Percentiles rank a stretch among this genome's conserved stretches.
Evolutionary conservation across 2,329 filamentous ascomycete species (phyloP).

Genomic region (Drechmeria coniospora): DNA sequence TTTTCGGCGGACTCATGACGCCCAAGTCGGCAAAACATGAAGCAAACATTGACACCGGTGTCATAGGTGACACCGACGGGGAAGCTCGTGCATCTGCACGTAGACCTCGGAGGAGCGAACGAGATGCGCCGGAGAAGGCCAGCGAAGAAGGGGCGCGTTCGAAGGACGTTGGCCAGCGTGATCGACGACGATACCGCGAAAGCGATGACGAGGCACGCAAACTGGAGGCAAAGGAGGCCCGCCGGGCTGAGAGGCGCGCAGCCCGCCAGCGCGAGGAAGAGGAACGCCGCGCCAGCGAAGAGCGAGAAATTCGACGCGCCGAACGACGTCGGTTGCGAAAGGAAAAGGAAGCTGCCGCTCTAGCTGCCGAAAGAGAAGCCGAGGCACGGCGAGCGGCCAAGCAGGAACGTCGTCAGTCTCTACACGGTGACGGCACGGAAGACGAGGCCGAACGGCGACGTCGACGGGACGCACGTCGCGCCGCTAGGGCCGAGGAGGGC

Average conservation of each 20-base stretch:
- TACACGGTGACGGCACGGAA: constrained; percentile 23
- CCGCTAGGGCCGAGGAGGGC: constrained; percentile 24
- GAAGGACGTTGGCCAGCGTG: constrained; percentile 41
- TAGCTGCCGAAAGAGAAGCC: constrained; percentile 25
- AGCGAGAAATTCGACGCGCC: constrained; percentile 30
- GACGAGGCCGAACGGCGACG: constrained; percentile 40
- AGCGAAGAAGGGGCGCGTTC: constrained; percentile 38
- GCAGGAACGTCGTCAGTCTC: constrained; percentile 33
- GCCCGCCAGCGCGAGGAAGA: constrained; percentile 32
- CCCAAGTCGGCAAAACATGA: constrained; percentile 30
- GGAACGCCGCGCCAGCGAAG: constrained; percentile 32
- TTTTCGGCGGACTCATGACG: constrained; percentile 46
- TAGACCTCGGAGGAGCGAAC: constrained; percentile 40
- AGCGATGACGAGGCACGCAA: constrained; percentile 37
- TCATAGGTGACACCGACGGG: constrained; percentile 36
- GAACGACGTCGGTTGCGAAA: constrained; percentile 34
- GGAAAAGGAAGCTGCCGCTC: constrained; percentile 29
- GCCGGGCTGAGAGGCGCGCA: constrained; percentile 37
- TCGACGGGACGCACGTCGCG: constrained; percentile 36
- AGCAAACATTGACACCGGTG: constrained; percentile 32
- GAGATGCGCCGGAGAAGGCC: constrained; percentile 21
- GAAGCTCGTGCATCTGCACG: constrained; percentile 49
- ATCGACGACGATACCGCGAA: constrained; percentile 38
- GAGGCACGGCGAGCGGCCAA: constrained; percentile 29
- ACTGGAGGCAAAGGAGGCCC: constrained; percentile 42